Evolutionary conservation across 345 rosid genomes (phyloP), one percentile per base, ranked within the genome.

Genomic region (Hypericum androsaemum): DNA sequence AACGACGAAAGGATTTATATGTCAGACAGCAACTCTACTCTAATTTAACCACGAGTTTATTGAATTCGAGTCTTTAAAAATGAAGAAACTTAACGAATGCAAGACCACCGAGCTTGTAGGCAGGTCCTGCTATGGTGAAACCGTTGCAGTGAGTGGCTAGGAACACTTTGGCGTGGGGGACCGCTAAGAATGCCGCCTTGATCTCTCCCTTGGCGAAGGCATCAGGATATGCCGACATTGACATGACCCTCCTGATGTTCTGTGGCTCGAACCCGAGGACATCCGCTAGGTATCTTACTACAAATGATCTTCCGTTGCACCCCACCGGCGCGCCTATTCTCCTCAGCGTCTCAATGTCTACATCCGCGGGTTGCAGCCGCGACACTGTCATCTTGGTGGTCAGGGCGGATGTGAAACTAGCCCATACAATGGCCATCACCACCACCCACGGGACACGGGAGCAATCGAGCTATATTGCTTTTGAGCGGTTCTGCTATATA

Each of bases 111-210:
- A 66, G 49, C 45, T 55, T 59, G 41, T 16, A 58, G 0, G 48
- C 38, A 12, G 61, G 57, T 5, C 62, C 59, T 5, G 49, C 58
- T n/a, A 11, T 12, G 28, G 46, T 37, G 13, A 62, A 58, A 8
- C 54, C 36, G 10, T 35, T 66, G 62, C 68, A 66, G 42, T 55
- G 38, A 46, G 12, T 66, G 4, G 68, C 60, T 0, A 59, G 37
- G 13, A 71, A 62, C 6, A 60, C 17, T 53, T 63, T 71, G 60
- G 71, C 60, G 16, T 8, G 5, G 5, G 72, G 60, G 6, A 8
- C 54, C 36, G 56, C 72, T 12, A 71, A 43, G 15, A 66, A 67
- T 6, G 43, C 48, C 7, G 76, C 76, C 14, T 54, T 59, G 15
- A 63, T 59, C 17, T 50, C 45, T 60, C 52, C n/a, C 0, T 7